phyloP scores from a whole-genome alignment of 768 basidiomycete genomes.

The Tylopilus cervinicoccineus region DNA sequence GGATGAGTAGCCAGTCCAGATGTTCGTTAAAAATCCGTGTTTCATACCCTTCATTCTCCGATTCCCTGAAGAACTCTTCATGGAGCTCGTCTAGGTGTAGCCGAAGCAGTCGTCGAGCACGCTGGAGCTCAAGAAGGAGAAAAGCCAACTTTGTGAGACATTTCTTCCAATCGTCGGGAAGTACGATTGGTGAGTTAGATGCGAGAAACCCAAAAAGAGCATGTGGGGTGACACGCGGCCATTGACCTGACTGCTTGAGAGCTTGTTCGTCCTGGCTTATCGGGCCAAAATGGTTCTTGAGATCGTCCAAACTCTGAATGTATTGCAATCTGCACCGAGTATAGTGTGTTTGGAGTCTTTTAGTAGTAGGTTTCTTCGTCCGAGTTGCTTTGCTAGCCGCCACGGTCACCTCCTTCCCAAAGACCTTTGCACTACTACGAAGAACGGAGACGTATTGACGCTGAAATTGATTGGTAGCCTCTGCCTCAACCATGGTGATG shows the following conservation, averaged over 20 bases:
- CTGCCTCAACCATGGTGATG: neutral
- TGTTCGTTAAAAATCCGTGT: conserved; percentile 14
- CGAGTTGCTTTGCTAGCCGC: neutral
- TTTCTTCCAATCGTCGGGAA: conserved; percentile 30
- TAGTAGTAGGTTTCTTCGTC: neutral
- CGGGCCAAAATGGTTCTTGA: conserved; percentile 13
- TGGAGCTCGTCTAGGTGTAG: conserved; percentile 17
- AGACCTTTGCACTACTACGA: conserved; percentile 1
- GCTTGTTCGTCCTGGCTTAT: conserved; percentile 14
- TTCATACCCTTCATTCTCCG: conserved; percentile 23
- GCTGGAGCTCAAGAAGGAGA: conserved; percentile 33
- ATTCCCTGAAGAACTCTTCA: conserved; percentile 31
- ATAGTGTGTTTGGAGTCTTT: conserved; percentile 11
- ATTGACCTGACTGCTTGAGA: conserved; percentile 25
- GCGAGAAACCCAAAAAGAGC: conserved; percentile 31
- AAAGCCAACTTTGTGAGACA: conserved; percentile 28
- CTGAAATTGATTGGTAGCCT: conserved; percentile 12
- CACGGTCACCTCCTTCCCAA: conserved; percentile 1
- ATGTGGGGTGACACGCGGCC: conserved; percentile 35
- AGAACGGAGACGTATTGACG: conserved; percentile 6
- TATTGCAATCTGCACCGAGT: conserved; percentile 5
- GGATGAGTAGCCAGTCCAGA: conserved; percentile 44
- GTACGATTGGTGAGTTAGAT: conserved; percentile 13
- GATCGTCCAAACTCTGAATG: neutral
- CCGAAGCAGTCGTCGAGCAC: conserved; percentile 33